These are phyloP conservation scores for Dryas drummondii DNA, from an alignment of 306 rosid species.

Conservation along the genomic window DNA sequence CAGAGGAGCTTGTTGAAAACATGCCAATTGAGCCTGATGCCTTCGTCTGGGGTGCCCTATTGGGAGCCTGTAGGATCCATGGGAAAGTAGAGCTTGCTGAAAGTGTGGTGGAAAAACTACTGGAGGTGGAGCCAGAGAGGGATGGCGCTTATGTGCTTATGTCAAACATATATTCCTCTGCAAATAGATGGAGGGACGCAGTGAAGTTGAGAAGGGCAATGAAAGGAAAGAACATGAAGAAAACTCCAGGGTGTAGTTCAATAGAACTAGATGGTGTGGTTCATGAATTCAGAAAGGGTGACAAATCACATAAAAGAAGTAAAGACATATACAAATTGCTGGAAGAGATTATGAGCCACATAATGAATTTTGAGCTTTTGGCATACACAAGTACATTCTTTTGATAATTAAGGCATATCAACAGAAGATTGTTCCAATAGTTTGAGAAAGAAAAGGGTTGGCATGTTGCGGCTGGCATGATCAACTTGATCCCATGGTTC, in stretches of 20 bases:
- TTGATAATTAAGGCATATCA: neutral
- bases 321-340: conserved; percentile 26
- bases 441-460: neutral
- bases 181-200: conserved; percentile 44
- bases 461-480: neutral
- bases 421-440: neutral
- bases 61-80: conserved; percentile 47
- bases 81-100: conserved; percentile 38
- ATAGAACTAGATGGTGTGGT: conserved; percentile 41
- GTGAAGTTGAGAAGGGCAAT: conserved; percentile 41
- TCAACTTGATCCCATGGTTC: neutral
- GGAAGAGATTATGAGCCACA: conserved; percentile 26
- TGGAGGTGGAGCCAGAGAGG: conserved; percentile 33
- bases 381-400: neutral
- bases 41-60: conserved; percentile 37
- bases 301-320: conserved; percentile 27
- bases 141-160: conserved; percentile 41
- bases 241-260: conserved; percentile 47
- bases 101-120: conserved; percentile 27
- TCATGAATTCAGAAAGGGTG: conserved; percentile 43
- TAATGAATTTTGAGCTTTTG: conserved; percentile 18
- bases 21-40: conserved; percentile 46
- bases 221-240: conserved; percentile 41
- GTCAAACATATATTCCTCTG: conserved; percentile 44
- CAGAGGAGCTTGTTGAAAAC: conserved; percentile 31